A percentile compares a stretch with the other conserved stretches of the same genome.
Conservation (phyloP, 1,284 basidiomycete species). For the Pyrrhoderma noxium region DNA sequence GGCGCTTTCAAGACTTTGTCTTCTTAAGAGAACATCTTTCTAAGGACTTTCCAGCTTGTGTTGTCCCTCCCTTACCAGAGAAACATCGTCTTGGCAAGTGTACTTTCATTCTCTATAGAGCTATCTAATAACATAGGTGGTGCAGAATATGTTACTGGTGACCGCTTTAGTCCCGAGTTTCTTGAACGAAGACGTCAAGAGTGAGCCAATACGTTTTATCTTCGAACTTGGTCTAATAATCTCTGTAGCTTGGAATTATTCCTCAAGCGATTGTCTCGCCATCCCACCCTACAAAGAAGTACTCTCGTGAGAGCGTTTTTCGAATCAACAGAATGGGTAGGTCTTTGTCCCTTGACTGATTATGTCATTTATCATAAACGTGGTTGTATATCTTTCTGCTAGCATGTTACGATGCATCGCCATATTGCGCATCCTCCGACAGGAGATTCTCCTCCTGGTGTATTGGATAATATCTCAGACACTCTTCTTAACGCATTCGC, state of each 20-base stretch:
- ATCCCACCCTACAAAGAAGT: conserved; percentile 92
- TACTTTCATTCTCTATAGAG: background rate
- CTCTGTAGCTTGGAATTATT: conserved; percentile 80
- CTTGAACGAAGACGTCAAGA: conserved; percentile 88
- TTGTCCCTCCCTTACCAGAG: conserved; percentile 92
- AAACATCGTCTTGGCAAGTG: conserved; percentile 88
- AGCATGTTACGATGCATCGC: conserved; percentile 95
- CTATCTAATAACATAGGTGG: background rate
- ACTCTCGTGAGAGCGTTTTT: conserved; percentile 88
- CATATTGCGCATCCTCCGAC: conserved; percentile 80
- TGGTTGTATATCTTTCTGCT: conserved; percentile 10
- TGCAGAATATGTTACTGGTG: conserved; percentile 93
- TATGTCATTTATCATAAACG: background rate
- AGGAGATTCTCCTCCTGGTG: conserved; percentile 71
- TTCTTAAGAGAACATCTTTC: conserved; percentile 87
- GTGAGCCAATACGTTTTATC: conserved; percentile 41
- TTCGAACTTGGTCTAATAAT: conserved; percentile 13
- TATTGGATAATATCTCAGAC: conserved; percentile 93
- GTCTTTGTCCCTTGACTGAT: conserved; percentile 23
- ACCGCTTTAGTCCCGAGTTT: conserved; percentile 94
- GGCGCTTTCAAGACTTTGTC: conserved; percentile 96
- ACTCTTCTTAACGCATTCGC: conserved; percentile 93
- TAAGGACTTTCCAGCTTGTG: conserved; percentile 92
- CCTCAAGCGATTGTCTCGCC: conserved; percentile 81
- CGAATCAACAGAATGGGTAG: conserved; percentile 96